A percentile compares a stretch with the other conserved stretches of the same genome.
Conservation (phyloP, 495 filamentous ascomycete species). For the Penicillium simplicissimum region DNA sequence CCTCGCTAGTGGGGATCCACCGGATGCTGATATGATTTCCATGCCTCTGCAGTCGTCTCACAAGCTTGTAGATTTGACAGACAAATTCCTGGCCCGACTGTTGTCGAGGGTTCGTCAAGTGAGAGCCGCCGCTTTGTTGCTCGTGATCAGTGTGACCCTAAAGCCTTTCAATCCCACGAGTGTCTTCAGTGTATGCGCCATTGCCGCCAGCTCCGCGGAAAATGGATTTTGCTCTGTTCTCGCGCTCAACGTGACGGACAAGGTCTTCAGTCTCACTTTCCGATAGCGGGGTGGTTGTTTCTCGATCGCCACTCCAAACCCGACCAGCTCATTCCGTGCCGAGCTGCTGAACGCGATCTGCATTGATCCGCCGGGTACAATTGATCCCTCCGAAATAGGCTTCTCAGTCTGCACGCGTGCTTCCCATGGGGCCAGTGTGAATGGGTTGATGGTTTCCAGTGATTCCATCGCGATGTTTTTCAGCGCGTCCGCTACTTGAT, state of each 20-base stretch:
- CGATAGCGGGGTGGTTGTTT: slow-evolving; percentile 17
- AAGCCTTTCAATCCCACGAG: slow-evolving; percentile 13
- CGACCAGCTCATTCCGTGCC: slow-evolving; percentile 16
- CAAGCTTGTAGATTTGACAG: too few species aligned
- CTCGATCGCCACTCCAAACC: slow-evolving; percentile 17
- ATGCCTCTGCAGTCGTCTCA: too few species aligned
- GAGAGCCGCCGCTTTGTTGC: slow-evolving; percentile 19
- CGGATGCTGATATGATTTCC: too few species aligned
- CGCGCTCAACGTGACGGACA: slow-evolving; percentile 12
- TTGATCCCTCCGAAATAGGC: too few species aligned
- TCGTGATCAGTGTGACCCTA: slow-evolving; percentile 16
- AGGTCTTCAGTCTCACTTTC: slow-evolving; percentile 15
- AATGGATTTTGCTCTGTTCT: slow-evolving; percentile 18
- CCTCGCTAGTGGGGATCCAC: too few species aligned
- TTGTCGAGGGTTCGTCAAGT: slow-evolving; percentile 20
- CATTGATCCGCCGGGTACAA: slow-evolving; percentile 13
- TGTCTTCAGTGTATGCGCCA: slow-evolving; percentile 9
- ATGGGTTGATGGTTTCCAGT: slow-evolving; percentile 19
- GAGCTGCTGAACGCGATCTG: slow-evolving; percentile 16
- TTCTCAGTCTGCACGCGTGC: slow-evolving; percentile 12
- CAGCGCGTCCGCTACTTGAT: slow-evolving; percentile 15
- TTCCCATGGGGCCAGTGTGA: slow-evolving; percentile 14
- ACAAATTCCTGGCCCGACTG: slow-evolving; percentile 12
- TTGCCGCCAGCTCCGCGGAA: slow-evolving; percentile 15
- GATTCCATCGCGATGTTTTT: slow-evolving; percentile 18